A percentile compares a stretch with the other conserved stretches of the same genome.
Evolutionary conservation across 192 early-diverging fungal species (phyloP).

Genomic region (Gaertneriomyces sp.): DNA sequence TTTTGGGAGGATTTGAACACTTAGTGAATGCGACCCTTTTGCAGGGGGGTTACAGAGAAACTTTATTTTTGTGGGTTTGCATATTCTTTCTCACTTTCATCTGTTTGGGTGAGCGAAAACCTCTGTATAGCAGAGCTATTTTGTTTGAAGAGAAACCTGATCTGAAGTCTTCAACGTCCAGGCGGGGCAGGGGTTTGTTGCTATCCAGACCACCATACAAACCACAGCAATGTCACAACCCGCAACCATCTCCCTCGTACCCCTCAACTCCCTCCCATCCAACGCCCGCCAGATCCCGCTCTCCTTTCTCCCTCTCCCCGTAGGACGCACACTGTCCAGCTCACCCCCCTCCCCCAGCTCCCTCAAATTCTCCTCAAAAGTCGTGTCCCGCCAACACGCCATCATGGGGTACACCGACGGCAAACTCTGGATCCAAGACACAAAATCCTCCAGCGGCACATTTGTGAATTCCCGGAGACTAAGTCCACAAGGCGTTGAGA

Average conservation of each 20-base stretch:
- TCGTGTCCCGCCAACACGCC: constrained; percentile 19
- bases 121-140: no score
- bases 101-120: no score
- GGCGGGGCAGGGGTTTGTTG: no score
- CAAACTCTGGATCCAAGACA: constrained; percentile 33
- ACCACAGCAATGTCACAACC: no score
- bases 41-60: no score
- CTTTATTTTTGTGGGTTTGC: no score
- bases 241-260: constrained; percentile 14
- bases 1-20: no score
- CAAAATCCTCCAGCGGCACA: constrained; percentile 35
- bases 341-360: constrained; percentile 3
- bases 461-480: constrained; percentile 34
- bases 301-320: background rate
- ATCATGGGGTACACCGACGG: constrained; percentile 14
- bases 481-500: constrained; percentile 33
- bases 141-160: no score
- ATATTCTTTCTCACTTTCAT: no score
- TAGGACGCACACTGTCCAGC: constrained; percentile 18
- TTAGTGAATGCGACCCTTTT: no score
- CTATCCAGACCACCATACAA: no score
- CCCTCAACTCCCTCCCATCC: constrained; percentile 11
- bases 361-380: constrained; percentile 24
- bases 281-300: constrained; percentile 17
- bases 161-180: no score